Evolutionary conservation across 1,139 yeast genomes (phyloP).

Genomic region (Kurtzmaniella natalensis): DNA sequence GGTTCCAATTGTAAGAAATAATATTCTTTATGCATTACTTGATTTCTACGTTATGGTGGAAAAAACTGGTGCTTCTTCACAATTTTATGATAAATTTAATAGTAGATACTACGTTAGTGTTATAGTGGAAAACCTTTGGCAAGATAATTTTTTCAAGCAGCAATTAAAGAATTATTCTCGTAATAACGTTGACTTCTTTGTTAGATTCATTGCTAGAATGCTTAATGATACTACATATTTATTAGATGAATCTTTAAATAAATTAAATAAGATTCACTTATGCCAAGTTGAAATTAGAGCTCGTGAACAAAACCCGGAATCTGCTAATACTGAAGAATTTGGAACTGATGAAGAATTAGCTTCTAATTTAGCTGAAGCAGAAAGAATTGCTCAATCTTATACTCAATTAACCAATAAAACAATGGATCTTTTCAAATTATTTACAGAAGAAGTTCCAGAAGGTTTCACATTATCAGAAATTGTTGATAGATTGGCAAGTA

Average conservation of each 20-base stretch:
- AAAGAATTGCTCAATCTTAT: slow-evolving; percentile 74
- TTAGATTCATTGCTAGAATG: slow-evolving; percentile 90
- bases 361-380: slow-evolving; percentile 55
- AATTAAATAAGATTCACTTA: slow-evolving; percentile 71
- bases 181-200: slow-evolving; percentile 72
- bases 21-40: slow-evolving; percentile 75
- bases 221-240: slow-evolving; percentile 89
- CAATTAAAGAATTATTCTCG: slow-evolving; percentile 68
- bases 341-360: slow-evolving; percentile 61
- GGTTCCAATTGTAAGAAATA: slow-evolving; percentile 57
- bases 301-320: slow-evolving; percentile 32
- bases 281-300: slow-evolving; percentile 55
- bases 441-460: slow-evolving; percentile 80
- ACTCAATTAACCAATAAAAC: slow-evolving; percentile 85
- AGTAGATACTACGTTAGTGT: slow-evolving; percentile 82
- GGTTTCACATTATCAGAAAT: slow-evolving; percentile 88
- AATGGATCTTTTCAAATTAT: slow-evolving; percentile 69
- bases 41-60: slow-evolving; percentile 94
- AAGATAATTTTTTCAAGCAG: slow-evolving; percentile 57
- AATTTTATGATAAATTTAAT: slow-evolving; percentile 93
- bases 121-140: slow-evolving; percentile 82
- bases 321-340: slow-evolving; percentile 37
- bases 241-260: slow-evolving; percentile 84
- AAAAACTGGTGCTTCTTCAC: slow-evolving; percentile 92
- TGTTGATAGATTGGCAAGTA: slow-evolving; percentile 90